Conservation (phyloP, 225 moss, liverwort and hornwort species). For the Thuidium tamariscinum region DNA sequence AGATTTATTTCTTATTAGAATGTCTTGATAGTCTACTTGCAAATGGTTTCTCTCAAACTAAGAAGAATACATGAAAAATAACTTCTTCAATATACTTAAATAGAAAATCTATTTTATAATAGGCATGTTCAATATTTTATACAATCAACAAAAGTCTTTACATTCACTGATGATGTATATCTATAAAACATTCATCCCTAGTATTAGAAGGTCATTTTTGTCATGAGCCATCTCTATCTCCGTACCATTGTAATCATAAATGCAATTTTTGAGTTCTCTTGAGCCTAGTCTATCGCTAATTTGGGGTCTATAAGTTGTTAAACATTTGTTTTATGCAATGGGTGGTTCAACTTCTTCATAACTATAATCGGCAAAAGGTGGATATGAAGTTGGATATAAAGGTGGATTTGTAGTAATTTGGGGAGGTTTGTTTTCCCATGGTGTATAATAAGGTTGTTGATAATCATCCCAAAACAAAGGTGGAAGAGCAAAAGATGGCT, state of each 20-base stretch:
- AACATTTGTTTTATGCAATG: not conserved
- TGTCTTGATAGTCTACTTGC: not conserved
- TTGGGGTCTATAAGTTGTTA: not conserved
- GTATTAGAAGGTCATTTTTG: fast-evolving
- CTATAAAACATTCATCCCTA: fast-evolving
- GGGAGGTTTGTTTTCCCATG: not conserved
- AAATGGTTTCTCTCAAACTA: not conserved
- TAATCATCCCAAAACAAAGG: constrained; percentile 6
- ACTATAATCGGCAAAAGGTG: not conserved
- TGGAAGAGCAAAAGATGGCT: not conserved
- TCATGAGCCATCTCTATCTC: not conserved
- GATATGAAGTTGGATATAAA: not conserved
- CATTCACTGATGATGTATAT: fast-evolving
- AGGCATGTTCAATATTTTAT: not conserved
- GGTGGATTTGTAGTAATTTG: not conserved
- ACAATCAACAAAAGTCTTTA: too few species aligned
- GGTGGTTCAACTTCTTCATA: not conserved
- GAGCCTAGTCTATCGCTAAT: not conserved
- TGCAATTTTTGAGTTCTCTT: not conserved
- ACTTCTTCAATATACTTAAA: not conserved
- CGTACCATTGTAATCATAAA: fast-evolving
- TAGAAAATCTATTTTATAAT: not conserved
- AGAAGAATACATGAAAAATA: not conserved
- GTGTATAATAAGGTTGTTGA: not conserved
- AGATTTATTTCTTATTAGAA: too few species aligned